Percentiles rank a stretch among this genome's conserved stretches.
phyloP scores from a whole-genome alignment of 2,329 filamentous ascomycete genomes.

The Monosporascus sp. region DNA sequence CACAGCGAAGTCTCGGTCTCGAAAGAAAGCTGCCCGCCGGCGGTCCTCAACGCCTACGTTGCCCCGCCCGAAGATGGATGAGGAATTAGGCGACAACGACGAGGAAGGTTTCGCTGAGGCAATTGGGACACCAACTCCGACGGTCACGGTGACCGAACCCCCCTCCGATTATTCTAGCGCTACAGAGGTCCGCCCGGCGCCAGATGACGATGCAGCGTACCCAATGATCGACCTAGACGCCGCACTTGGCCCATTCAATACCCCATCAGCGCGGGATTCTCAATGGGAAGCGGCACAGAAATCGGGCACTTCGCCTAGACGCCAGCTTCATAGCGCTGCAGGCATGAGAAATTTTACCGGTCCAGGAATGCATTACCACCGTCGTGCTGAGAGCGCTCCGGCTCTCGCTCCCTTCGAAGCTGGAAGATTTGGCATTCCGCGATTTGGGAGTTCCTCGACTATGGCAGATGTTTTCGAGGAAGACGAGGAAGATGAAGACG shows the following conservation, averaged over 20 bases:
- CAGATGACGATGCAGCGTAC: constrained; percentile 61
- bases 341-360: constrained; percentile 63
- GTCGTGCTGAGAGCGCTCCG: constrained; percentile 74
- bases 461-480: constrained; percentile 89
- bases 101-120: constrained; percentile 18
- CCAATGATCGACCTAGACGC: constrained; percentile 92
- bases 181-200: constrained; percentile 27
- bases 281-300: constrained; percentile 64
- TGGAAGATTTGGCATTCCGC: constrained; percentile 50
- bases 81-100: constrained; percentile 21
- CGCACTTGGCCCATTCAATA: constrained; percentile 87
- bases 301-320: constrained; percentile 50
- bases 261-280: constrained; percentile 57
- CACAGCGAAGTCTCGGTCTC: constrained; percentile 48
- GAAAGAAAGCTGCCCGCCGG: constrained; percentile 33
- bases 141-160: constrained; percentile 37
- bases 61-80: constrained; percentile 23
- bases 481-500: constrained; percentile 61
- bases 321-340: constrained; percentile 71
- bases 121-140: constrained; percentile 26
- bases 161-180: constrained; percentile 31
- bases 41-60: constrained; percentile 45
- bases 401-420: constrained; percentile 71
- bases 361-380: constrained; percentile 69
- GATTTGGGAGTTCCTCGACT: constrained; percentile 61